Conservation (phyloP, 2,329 filamentous ascomycete genomes). For the Biscogniauxia sp. region DNA sequence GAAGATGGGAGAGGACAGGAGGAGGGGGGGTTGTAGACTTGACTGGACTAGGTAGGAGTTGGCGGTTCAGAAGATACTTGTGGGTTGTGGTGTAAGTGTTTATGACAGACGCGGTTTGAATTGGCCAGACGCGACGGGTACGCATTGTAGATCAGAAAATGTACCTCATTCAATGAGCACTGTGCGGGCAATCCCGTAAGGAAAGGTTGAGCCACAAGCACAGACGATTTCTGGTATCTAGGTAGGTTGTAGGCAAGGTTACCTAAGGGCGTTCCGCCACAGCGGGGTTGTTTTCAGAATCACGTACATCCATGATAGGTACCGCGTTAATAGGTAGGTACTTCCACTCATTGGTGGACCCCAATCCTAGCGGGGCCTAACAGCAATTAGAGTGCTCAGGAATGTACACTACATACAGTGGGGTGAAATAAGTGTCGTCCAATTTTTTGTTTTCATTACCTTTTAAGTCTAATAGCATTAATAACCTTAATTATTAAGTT, state of each 20-base stretch:
- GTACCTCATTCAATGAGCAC: constrained; percentile 5
- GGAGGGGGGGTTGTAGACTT: background rate
- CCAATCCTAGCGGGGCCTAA: no score
- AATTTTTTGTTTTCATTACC: no score
- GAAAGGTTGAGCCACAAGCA: constrained; percentile 1
- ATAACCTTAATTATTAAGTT: no score
- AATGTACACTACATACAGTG: no score
- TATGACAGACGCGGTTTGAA: constrained; percentile 20
- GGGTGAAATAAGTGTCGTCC: no score
- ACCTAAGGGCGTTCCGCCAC: constrained; percentile 6
- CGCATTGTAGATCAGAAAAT: constrained; percentile 1
- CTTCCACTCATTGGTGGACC: no score
- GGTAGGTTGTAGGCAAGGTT: no score
- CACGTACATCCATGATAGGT: no score
- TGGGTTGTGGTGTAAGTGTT: constrained; percentile 19
- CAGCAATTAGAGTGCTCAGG: no score
- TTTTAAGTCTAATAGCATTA: no score
- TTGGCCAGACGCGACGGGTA: constrained; percentile 17
- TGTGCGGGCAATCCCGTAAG: constrained; percentile 12
- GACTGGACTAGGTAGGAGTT: background rate
- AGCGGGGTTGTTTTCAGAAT: background rate
- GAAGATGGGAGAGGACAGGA: background rate
- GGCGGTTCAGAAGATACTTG: constrained; percentile 8
- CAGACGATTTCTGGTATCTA: background rate
- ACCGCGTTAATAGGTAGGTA: no score